Evolutionary conservation across 1,284 basidiomycete genomes (phyloP).

Genomic region (Fomes fomentarius): DNA sequence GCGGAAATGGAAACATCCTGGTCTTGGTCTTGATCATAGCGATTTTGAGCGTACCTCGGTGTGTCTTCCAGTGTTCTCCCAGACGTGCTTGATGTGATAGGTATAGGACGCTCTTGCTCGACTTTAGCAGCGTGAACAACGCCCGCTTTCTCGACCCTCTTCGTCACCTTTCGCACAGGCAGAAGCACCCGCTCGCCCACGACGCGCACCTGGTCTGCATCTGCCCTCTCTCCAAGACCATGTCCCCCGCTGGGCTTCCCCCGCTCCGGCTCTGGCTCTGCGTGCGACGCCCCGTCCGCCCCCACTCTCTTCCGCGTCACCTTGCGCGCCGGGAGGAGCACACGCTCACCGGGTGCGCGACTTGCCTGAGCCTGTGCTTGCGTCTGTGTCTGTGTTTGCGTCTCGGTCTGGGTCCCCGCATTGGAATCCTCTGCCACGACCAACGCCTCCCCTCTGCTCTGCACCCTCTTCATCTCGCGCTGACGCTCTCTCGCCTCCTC

Average conservation of each 20-base stretch:
- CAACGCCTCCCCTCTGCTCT: constrained; percentile 11
- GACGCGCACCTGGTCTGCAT: constrained; percentile 1
- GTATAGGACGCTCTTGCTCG: too few relatives aligned
- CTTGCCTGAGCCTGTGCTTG: constrained; percentile 3
- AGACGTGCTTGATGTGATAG: too few relatives aligned
- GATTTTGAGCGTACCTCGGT: background rate
- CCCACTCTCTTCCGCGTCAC: constrained; percentile 8
- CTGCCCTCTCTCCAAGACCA: background rate
- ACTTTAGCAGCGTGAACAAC: background rate
- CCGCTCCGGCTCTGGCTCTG: background rate
- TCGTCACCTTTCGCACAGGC: constrained; percentile 15
- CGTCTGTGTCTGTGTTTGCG: too few relatives aligned
- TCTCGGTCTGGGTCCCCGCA: too few relatives aligned
- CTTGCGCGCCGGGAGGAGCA: constrained; percentile 17
- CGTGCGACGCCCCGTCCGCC: background rate
- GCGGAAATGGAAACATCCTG: too few relatives aligned
- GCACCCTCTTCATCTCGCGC: constrained; percentile 15
- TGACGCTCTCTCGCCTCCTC: background rate
- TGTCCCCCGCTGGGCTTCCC: background rate
- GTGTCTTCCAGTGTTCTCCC: too few relatives aligned
- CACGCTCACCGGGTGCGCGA: constrained; percentile 17
- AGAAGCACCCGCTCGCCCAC: constrained; percentile 14
- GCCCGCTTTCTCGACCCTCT: constrained; percentile 2
- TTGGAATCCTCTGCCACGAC: constrained; percentile 2
- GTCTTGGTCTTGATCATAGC: background rate